A percentile compares a stretch with the other conserved stretches of the same genome.
Evolutionary conservation across 306 rosid genomes (phyloP).

Genomic region (Hippophae rhamnoides): DNA sequence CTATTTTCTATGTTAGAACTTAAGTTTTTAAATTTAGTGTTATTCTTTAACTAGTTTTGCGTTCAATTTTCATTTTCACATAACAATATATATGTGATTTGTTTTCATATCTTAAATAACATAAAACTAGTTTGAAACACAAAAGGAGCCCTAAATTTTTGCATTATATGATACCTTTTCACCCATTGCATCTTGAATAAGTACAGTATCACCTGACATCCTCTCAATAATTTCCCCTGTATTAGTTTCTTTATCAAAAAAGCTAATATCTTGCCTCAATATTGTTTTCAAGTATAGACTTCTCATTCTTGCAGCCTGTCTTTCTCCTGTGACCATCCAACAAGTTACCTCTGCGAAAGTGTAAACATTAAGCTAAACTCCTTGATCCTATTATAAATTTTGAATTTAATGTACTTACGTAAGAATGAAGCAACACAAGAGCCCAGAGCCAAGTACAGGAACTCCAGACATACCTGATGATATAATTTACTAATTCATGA

Average conservation of each 20-base stretch:
- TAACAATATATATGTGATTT: too few relatives aligned
- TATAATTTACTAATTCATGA: slow-evolving; percentile 3
- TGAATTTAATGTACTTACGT: slow-evolving; percentile 37
- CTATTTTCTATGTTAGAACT: too few relatives aligned
- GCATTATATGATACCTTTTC: slow-evolving; percentile 46
- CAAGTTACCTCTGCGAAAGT: slow-evolving; percentile 53
- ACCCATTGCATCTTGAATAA: slow-evolving; percentile 82
- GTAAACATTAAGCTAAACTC: slow-evolving; percentile 7
- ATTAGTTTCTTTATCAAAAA: slow-evolving; percentile 60
- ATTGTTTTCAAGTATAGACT: slow-evolving; percentile 63
- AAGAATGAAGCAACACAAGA: slow-evolving; percentile 41
- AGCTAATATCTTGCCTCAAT: slow-evolving; percentile 67
- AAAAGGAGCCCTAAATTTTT: too few relatives aligned
- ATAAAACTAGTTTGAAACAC: too few relatives aligned
- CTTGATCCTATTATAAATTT: background rate
- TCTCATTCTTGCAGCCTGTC: slow-evolving; percentile 72
- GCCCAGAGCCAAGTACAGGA: slow-evolving; percentile 62
- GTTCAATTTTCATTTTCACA: too few relatives aligned
- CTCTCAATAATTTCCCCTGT: slow-evolving; percentile 65
- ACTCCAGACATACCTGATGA: slow-evolving; percentile 50
- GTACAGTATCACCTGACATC: slow-evolving; percentile 81
- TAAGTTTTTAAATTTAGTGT: too few relatives aligned
- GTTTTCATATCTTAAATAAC: too few relatives aligned
- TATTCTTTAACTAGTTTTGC: too few relatives aligned
- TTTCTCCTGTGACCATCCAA: slow-evolving; percentile 83